phyloP scores from a whole-genome alignment of 441 rosid genomes.

The Adansonia grandidieri region DNA sequence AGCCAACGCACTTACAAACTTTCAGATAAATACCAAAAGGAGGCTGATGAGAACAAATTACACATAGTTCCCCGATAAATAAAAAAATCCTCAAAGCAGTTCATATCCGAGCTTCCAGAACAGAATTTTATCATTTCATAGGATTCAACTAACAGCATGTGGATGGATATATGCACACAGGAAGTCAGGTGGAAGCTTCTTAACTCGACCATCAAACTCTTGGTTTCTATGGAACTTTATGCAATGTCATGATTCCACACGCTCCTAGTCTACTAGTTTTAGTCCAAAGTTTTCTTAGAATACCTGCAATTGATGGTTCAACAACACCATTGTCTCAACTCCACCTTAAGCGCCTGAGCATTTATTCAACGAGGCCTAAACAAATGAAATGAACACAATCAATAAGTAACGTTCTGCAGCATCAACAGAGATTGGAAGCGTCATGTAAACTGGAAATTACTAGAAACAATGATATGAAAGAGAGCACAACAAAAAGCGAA shows the following conservation, averaged over 20 bases:
- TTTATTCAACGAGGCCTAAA: slow-evolving; percentile 54
- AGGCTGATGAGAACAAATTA: slow-evolving; percentile 5
- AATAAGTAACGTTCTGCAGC: slow-evolving; percentile 1
- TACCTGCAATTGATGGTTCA: slow-evolving; percentile 90
- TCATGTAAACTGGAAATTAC: not conserved
- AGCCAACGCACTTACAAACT: slow-evolving; percentile 13
- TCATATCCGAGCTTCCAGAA: not conserved
- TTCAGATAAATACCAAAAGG: slow-evolving; percentile 14
- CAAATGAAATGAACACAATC: slow-evolving; percentile 27
- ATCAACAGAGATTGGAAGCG: not conserved
- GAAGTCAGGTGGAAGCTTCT: not conserved
- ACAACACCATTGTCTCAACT: slow-evolving; percentile 78
- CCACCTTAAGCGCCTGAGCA: slow-evolving; percentile 61
- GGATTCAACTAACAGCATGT: not conserved
- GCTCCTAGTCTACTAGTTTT: not conserved
- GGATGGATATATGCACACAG: not conserved
- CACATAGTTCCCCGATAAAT: not conserved
- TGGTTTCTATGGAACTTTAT: not conserved
- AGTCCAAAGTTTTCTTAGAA: not conserved
- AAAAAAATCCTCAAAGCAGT: not conserved
- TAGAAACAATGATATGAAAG: not conserved
- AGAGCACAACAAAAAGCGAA: not conserved
- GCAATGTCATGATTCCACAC: not conserved
- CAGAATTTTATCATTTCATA: slow-evolving; percentile 18
- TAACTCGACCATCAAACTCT: not conserved